phyloP scores from a whole-genome alignment of 116 monocot species.

The Papilionanthe hybrid region DNA sequence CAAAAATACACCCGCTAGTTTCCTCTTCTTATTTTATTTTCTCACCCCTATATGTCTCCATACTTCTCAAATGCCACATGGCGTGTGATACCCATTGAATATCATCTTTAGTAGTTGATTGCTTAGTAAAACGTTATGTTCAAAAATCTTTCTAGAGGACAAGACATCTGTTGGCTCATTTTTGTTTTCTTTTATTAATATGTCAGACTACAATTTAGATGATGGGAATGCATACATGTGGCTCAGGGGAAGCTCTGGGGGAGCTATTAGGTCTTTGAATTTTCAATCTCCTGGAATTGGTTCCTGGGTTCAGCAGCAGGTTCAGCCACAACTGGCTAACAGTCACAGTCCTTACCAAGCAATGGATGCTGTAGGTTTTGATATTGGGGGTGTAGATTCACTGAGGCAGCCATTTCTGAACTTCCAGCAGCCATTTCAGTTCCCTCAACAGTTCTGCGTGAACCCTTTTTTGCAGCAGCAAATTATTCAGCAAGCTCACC shows the following conservation, averaged over 20 bases:
- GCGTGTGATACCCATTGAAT: neutral
- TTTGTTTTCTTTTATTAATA: conserved; percentile 4
- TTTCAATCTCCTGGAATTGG: conserved; percentile 57
- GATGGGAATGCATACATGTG: conserved; percentile 70
- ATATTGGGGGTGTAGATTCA: conserved; percentile 46
- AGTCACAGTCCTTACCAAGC: conserved; percentile 70
- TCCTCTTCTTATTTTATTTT: neutral
- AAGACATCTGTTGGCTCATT: neutral
- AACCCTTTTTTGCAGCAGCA: conserved; percentile 59
- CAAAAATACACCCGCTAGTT: neutral
- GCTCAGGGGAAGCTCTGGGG: conserved; percentile 60
- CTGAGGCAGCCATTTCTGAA: conserved; percentile 67
- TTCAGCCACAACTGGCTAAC: conserved; percentile 54
- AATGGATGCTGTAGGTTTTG: conserved; percentile 62
- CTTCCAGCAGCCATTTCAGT: conserved; percentile 71
- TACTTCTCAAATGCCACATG: neutral
- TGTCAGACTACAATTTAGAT: conserved; percentile 45
- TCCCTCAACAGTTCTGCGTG: conserved; percentile 44
- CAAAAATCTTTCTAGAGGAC: neutral
- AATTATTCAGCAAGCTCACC: conserved; percentile 51
- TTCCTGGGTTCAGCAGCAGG: conserved; percentile 56
- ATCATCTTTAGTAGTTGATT: neutral
- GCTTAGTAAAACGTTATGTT: neutral
- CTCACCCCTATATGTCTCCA: neutral
- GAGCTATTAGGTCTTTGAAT: conserved; percentile 54